Percentiles rank a stretch among this genome's conserved stretches.
phyloP scores from a whole-genome alignment of 495 filamentous ascomycete species.

The Bacidia gigantensis region DNA sequence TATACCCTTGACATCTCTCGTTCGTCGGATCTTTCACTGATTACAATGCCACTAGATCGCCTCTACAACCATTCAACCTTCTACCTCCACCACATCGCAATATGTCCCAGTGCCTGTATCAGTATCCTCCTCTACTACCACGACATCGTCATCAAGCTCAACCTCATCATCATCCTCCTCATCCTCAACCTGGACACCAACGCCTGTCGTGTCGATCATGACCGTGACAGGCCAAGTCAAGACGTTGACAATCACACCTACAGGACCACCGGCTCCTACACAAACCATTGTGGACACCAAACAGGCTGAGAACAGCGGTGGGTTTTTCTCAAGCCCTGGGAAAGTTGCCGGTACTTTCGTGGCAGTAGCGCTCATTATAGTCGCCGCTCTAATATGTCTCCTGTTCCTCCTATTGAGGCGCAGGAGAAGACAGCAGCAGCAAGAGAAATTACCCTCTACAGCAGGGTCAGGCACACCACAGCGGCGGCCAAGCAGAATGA shows the following conservation, averaged over 20 bases:
- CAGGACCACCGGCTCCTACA: conserved; percentile 18
- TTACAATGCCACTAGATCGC: conserved; percentile 8
- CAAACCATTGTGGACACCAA: conserved; percentile 21
- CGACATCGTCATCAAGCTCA: conserved; percentile 19
- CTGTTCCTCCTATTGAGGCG: conserved; percentile 33
- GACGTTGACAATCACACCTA: conserved; percentile 38
- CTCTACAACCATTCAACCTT: conserved; percentile 3
- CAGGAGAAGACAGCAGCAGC: conserved; percentile 22
- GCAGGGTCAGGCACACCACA: conserved; percentile 18
- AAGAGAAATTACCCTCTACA: conserved; percentile 22
- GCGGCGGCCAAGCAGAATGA: conserved; percentile 32
- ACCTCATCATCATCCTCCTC: conserved; percentile 11
- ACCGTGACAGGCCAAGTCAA: conserved; percentile 36
- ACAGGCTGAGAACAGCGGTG: conserved; percentile 17
- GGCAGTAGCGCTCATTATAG: conserved; percentile 26
- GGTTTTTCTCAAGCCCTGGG: conserved; percentile 30
- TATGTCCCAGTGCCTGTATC: conserved; percentile 7
- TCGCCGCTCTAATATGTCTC: conserved; percentile 23
- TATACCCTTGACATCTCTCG: neutral
- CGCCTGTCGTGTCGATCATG: conserved; percentile 32
- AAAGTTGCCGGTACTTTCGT: conserved; percentile 38
- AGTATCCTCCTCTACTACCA: conserved; percentile 6
- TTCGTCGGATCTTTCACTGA: neutral
- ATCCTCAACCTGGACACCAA: conserved; percentile 20
- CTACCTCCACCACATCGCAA: conserved; percentile 14